Evolutionary conservation across 352 stramenopile genomes (phyloP).

Genomic region (Pythium phragmitis): DNA sequence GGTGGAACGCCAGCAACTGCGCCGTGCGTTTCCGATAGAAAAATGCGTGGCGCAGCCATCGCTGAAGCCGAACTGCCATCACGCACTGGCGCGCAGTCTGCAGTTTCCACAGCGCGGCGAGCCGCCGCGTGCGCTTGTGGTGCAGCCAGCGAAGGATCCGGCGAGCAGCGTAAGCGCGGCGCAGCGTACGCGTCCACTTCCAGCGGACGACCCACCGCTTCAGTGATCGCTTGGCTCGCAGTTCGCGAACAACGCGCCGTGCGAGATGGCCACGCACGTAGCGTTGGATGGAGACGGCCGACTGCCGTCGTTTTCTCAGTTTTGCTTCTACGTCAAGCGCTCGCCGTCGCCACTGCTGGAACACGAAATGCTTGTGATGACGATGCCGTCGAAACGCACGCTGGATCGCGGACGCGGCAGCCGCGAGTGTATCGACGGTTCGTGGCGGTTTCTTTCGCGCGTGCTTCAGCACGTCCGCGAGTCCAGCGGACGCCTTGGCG

Average conservation of each 20-base stretch:
- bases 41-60: slow-evolving; percentile 29
- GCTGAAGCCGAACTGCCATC: slow-evolving; percentile 32
- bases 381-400: slow-evolving; percentile 31
- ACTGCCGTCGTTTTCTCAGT: slow-evolving; percentile 26
- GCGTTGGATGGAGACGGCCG: slow-evolving; percentile 39
- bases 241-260: slow-evolving; percentile 21
- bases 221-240: slow-evolving; percentile 34
- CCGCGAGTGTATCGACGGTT: neutral
- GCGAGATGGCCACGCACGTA: slow-evolving; percentile 32
- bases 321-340: slow-evolving; percentile 35
- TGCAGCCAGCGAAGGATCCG: slow-evolving; percentile 44
- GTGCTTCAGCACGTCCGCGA: slow-evolving; percentile 19
- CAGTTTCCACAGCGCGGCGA: slow-evolving; percentile 37
- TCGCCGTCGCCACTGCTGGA: slow-evolving; percentile 27
- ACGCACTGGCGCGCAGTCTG: slow-evolving; percentile 28
- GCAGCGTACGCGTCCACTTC: slow-evolving; percentile 35
- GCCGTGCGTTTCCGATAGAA: slow-evolving; percentile 28
- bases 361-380: slow-evolving; percentile 12
- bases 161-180: slow-evolving; percentile 24
- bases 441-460: slow-evolving; percentile 2
- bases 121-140: slow-evolving; percentile 32
- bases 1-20: slow-evolving; percentile 15
- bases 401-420: slow-evolving; percentile 27
- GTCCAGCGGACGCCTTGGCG: slow-evolving; percentile 9
- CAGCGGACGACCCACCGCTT: slow-evolving; percentile 31